Conservation (phyloP, 2,329 filamentous ascomycete species). For the Phaeosphaeria sp. region DNA sequence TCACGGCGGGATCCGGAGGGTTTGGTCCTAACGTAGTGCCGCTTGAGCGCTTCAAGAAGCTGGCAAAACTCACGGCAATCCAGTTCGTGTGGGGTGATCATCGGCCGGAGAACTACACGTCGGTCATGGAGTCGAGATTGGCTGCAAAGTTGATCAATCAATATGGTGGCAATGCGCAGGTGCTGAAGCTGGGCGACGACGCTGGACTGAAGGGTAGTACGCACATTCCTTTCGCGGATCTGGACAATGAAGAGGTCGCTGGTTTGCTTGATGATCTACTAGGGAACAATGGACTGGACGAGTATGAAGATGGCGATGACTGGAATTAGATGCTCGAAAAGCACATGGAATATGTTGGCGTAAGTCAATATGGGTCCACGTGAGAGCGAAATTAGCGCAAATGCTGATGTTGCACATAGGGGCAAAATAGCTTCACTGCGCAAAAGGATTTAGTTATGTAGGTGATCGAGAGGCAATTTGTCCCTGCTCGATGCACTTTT, state of each 20-base stretch:
- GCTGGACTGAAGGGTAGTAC: constrained; percentile 30
- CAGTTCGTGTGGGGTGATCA: constrained; percentile 37
- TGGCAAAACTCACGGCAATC: constrained; percentile 22
- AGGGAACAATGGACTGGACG: constrained; percentile 25
- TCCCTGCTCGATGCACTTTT: too few species aligned
- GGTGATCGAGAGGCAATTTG: too few species aligned
- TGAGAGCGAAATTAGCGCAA: too few species aligned
- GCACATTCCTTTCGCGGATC: constrained; percentile 35
- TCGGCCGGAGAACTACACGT: constrained; percentile 21
- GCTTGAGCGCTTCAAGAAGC: constrained; percentile 28
- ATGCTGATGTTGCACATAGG: too few species aligned
- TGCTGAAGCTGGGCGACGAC: constrained; percentile 27
- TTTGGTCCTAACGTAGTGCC: constrained; percentile 32
- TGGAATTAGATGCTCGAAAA: neutral
- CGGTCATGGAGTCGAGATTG: constrained; percentile 19
- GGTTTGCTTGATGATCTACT: constrained; percentile 26
- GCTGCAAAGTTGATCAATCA: constrained; percentile 28
- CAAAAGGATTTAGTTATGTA: too few species aligned
- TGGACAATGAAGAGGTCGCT: constrained; percentile 28
- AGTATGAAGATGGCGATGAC: constrained; percentile 23
- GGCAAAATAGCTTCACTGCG: too few species aligned
- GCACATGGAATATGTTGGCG: neutral
- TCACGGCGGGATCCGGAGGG: constrained; percentile 25
- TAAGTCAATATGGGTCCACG: neutral
- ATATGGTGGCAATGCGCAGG: constrained; percentile 33